These are phyloP conservation scores for Leccinum pachyderme DNA, from an alignment of 1,284 basidiomycete genomes.

Conservation along the genomic window DNA sequence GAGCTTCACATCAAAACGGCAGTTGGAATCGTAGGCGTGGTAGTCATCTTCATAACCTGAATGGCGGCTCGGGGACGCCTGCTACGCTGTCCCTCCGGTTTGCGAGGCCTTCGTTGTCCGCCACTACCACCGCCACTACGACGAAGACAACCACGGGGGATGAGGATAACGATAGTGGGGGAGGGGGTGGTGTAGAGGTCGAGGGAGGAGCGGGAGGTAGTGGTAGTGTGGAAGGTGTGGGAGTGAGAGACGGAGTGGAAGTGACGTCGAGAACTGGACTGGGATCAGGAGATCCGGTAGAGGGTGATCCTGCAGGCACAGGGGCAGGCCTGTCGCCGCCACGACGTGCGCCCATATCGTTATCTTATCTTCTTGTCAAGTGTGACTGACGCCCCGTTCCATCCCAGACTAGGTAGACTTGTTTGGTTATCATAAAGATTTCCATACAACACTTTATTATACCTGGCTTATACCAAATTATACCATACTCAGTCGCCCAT, in stretches of 20 bases:
- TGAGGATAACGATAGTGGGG: background rate
- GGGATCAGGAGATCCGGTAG: background rate
- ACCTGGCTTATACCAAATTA: background rate
- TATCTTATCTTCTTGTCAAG: background rate
- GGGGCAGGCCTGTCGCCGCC: background rate
- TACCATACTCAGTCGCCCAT: background rate
- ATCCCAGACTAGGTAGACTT: background rate
- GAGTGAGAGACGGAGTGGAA: background rate
- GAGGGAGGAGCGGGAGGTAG: background rate
- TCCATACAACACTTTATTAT: background rate
- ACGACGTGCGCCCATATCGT: background rate
- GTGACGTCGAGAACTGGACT: background rate
- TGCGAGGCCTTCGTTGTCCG: constrained; percentile 16
- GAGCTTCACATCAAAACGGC: background rate
- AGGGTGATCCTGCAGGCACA: background rate
- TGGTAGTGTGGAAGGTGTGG: background rate
- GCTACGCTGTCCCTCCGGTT: constrained; percentile 20
- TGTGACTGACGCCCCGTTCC: background rate
- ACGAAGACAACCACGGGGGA: background rate
- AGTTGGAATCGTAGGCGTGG: background rate
- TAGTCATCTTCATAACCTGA: background rate
- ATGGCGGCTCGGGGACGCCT: background rate
- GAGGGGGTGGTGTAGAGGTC: background rate
- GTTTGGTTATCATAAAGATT: no score
- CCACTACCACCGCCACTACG: no score